Evolutionary conservation across 352 stramenopile genomes (phyloP).

Genomic region (Phytophthora melonis): DNA sequence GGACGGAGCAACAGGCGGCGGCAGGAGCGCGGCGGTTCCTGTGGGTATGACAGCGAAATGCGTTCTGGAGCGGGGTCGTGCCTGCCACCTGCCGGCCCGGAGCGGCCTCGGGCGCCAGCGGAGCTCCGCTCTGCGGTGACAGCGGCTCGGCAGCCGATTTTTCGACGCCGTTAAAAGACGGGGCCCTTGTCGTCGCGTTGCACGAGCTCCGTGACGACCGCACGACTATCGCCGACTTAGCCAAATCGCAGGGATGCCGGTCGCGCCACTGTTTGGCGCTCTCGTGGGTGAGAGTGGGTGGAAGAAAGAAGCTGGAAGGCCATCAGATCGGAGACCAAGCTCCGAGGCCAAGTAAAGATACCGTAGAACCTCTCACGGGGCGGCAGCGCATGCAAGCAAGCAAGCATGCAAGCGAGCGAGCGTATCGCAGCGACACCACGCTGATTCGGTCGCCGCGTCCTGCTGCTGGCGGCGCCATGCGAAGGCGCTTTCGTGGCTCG

Average conservation of each 20-base stretch:
- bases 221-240: conserved; percentile 23
- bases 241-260: conserved; percentile 21
- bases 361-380: neutral
- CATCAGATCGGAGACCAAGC: too few species aligned
- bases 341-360: too few species aligned
- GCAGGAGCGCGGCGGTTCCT: conserved; percentile 13
- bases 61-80: conserved; percentile 16
- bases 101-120: neutral
- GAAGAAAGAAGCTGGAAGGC: too few species aligned
- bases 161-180: conserved; percentile 14
- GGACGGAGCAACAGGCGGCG: neutral
- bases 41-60: conserved; percentile 20
- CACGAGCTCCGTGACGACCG: neutral
- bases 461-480: neutral
- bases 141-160: conserved; percentile 26
- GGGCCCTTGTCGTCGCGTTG: conserved; percentile 13
- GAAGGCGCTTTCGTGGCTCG: neutral
- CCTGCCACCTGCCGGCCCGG: neutral
- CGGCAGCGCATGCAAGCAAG: neutral
- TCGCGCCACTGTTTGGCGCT: neutral
- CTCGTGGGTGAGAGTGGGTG: too few species aligned
- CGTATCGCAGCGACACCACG: conserved; percentile 27
- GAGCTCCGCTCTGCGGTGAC: conserved; percentile 7
- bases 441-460: conserved; percentile 20
- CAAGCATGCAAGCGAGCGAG: too few species aligned